Evolutionary conservation across 2,329 filamentous ascomycete species (phyloP).

Genomic region (Seiridium unicorne): DNA sequence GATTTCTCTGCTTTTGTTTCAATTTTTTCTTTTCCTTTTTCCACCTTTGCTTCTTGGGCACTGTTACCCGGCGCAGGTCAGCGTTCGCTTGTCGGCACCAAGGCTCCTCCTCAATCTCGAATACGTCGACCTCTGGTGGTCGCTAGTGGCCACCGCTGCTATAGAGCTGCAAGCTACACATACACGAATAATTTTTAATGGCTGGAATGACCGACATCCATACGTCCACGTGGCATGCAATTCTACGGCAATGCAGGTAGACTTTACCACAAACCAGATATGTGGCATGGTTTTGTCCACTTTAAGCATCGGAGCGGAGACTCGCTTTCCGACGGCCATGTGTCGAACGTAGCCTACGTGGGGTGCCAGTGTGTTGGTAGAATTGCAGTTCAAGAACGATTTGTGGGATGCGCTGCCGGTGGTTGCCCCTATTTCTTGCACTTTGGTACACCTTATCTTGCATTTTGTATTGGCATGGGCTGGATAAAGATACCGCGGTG

Average conservation of each 20-base stretch:
- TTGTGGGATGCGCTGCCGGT: too few relatives aligned
- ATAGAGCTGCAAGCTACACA: background rate
- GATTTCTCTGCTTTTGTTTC: background rate
- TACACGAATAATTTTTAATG: background rate
- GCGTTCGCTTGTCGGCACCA: background rate
- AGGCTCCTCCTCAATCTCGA: background rate
- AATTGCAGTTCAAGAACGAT: background rate
- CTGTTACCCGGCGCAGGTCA: background rate
- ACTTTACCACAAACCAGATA: too few relatives aligned
- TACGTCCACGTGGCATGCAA: background rate
- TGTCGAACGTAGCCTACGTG: too few relatives aligned
- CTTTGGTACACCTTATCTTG: conserved; percentile 3
- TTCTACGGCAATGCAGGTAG: background rate
- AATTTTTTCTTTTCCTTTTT: background rate
- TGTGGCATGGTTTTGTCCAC: too few relatives aligned
- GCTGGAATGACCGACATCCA: background rate
- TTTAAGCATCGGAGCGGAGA: too few relatives aligned
- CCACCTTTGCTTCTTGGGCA: background rate
- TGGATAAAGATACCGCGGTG: conserved; percentile 10
- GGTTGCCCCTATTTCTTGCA: background rate
- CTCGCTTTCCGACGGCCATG: too few relatives aligned
- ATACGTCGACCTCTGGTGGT: background rate
- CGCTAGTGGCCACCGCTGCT: background rate
- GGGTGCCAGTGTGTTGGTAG: background rate
- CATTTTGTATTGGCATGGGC: conserved; percentile 2